Base-by-base conservation (phyloP, 768 basidiomycete genomes). In the Pleurotus ostreatus region DNA sequence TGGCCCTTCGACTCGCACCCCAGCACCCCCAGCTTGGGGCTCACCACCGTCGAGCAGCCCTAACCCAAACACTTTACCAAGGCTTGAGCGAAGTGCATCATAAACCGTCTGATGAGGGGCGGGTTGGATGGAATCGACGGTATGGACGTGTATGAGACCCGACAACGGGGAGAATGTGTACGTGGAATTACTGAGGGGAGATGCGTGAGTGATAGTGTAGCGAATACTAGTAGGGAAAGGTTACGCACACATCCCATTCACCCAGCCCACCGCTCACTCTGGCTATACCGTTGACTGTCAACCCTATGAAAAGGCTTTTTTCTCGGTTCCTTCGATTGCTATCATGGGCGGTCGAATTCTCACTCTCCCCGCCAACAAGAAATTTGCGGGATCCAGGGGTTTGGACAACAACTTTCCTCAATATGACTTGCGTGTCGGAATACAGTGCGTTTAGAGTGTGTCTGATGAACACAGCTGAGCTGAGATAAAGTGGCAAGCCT, bases 371-470 rank as follows among this genome's bases (percentile, higher is more conserved):
- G 22, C 45, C 49, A 12, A 20, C 26, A 26, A 46, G 39, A 37
- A 23, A 13, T 11, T 57, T 39, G 9, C 48, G 37, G 15, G 59
- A 55, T 18, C 60, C 56, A 13, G 70, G 71, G 1, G 70, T 67
- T 16, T 75, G 60, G 12, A 80, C 70, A 0, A 70, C 66, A 46
- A 85, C 67, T 63, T 80, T 85, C 18, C 73, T 74, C 40, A 89
- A 68, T 39, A 75, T 74, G 38, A 92, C 79, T 3, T 64, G 68
- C 37, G 89, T 70, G 65, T 89, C 83, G 9, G 84, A 78, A 65
- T 89, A 91, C 13, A 92, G 67, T 11, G 90, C 84, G 64, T 83
- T 88, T 66, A 92, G 78, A 4, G 89, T 87, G 59, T 87, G 88
- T 16, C 86, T 78, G 16, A 91, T 70, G 59, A 91, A 80, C 2